Conservation (phyloP, 2,329 filamentous ascomycete species). For the Aspergillus texensis region DNA sequence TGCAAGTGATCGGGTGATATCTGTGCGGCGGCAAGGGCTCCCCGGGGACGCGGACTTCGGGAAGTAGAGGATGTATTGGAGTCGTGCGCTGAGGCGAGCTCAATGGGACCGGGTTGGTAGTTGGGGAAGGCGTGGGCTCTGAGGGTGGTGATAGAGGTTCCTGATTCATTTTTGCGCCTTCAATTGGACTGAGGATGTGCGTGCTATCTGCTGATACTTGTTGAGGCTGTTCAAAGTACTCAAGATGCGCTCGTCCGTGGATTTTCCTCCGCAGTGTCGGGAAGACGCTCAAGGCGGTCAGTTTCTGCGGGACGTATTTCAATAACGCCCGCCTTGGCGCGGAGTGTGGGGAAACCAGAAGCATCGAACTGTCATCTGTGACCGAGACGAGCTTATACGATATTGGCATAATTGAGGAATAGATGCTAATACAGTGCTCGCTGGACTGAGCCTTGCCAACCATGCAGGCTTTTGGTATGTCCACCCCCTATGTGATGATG, state of each 20-base stretch:
- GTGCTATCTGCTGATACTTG: not conserved
- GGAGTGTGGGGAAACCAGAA: constrained; percentile 7
- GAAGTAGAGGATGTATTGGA: constrained; percentile 42
- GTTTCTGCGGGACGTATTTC: constrained; percentile 7
- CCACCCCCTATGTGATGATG: constrained; percentile 6
- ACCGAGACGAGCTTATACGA: not conserved
- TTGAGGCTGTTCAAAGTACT: not conserved
- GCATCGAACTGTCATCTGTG: not conserved
- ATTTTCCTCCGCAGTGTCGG: constrained; percentile 4
- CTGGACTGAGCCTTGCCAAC: constrained; percentile 16
- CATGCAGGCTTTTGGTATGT: constrained; percentile 46
- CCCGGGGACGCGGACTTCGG: constrained; percentile 43
- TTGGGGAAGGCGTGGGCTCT: constrained; percentile 28
- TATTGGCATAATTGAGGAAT: not conserved
- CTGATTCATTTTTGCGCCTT: constrained; percentile 28
- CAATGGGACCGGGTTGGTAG: constrained; percentile 32
- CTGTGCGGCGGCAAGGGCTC: constrained; percentile 35
- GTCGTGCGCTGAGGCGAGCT: constrained; percentile 40
- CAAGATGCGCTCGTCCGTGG: not conserved
- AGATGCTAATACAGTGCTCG: not conserved
- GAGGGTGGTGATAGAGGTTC: constrained; percentile 40
- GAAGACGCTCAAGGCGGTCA: not conserved
- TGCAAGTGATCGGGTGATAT: constrained; percentile 44
- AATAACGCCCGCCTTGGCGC: constrained; percentile 8
- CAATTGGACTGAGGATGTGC: not conserved